These are phyloP conservation scores for Clathrospora elynae DNA, from an alignment of 2,329 filamentous ascomycete species.

Conservation along the genomic window DNA sequence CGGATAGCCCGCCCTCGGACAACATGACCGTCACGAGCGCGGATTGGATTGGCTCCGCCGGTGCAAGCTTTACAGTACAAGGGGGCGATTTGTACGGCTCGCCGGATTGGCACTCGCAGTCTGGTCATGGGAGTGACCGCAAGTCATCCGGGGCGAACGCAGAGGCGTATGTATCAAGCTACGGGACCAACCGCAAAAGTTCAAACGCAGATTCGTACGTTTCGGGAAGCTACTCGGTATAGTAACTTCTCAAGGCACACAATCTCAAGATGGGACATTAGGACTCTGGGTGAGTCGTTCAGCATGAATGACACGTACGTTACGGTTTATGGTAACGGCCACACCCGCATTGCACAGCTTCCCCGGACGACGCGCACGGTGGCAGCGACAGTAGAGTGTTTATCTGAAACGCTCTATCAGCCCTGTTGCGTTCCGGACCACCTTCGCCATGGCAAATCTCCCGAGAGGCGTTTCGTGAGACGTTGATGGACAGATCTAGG, in stretches of 20 bases:
- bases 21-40: slow-evolving; percentile 35
- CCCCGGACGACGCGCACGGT: slow-evolving; percentile 15
- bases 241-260: neutral
- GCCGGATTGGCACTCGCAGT: slow-evolving; percentile 31
- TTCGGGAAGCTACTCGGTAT: no score
- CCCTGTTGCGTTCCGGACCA: slow-evolving; percentile 18
- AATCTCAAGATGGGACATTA: slow-evolving; percentile 7
- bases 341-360: no score
- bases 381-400: slow-evolving; percentile 7
- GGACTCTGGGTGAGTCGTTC: neutral
- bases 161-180: slow-evolving; percentile 20
- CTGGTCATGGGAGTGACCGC: slow-evolving; percentile 27
- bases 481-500: slow-evolving; percentile 28
- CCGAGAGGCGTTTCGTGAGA: slow-evolving; percentile 37
- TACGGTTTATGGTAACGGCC: no score
- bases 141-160: slow-evolving; percentile 26
- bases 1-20: slow-evolving; percentile 41
- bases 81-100: slow-evolving; percentile 31
- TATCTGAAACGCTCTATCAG: slow-evolving; percentile 30
- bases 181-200: no score
- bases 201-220: no score
- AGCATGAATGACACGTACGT: slow-evolving; percentile 15
- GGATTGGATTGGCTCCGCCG: slow-evolving; percentile 24
- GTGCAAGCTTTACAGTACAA: no score
- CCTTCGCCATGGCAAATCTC: slow-evolving; percentile 5